A percentile compares a stretch with the other conserved stretches of the same genome.
phyloP scores from a whole-genome alignment of 768 basidiomycete genomes.

The Mycena rosella region DNA sequence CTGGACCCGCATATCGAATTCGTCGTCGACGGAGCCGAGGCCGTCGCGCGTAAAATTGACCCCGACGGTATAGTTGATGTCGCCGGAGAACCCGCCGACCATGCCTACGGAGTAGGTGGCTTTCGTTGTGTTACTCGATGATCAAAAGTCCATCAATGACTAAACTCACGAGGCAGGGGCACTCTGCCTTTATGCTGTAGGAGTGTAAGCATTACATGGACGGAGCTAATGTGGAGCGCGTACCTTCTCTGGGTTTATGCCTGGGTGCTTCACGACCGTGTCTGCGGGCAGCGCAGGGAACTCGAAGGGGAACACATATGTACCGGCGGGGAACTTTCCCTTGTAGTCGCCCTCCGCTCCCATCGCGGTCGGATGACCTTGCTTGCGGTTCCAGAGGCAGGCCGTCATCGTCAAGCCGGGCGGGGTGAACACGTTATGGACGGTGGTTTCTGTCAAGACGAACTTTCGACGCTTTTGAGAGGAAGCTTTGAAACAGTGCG shows the following conservation, averaged over 20 bases:
- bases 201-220: neutral
- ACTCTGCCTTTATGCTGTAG: conserved; percentile 28
- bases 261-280: conserved; percentile 24
- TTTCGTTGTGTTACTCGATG: neutral
- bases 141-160: no score
- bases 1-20: conserved; percentile 24
- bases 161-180: conserved; percentile 29
- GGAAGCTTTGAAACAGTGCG: neutral
- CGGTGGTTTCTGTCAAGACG: neutral
- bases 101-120: conserved; percentile 23
- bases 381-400: conserved; percentile 29
- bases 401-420: conserved; percentile 21
- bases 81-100: conserved; percentile 15
- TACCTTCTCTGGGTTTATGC: conserved; percentile 7
- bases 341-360: conserved; percentile 1
- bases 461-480: conserved; percentile 1
- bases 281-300: conserved; percentile 26
- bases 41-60: conserved; percentile 30
- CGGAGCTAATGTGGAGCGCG: neutral
- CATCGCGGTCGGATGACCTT: conserved; percentile 19
- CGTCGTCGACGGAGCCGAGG: conserved; percentile 26
- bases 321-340: conserved; percentile 30
- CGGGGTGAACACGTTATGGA: conserved; percentile 4
- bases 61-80: conserved; percentile 23
- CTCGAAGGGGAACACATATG: conserved; percentile 30